Evolutionary conservation across 768 basidiomycete genomes (phyloP).

Genomic region (Neoboletus subvelutipes): DNA sequence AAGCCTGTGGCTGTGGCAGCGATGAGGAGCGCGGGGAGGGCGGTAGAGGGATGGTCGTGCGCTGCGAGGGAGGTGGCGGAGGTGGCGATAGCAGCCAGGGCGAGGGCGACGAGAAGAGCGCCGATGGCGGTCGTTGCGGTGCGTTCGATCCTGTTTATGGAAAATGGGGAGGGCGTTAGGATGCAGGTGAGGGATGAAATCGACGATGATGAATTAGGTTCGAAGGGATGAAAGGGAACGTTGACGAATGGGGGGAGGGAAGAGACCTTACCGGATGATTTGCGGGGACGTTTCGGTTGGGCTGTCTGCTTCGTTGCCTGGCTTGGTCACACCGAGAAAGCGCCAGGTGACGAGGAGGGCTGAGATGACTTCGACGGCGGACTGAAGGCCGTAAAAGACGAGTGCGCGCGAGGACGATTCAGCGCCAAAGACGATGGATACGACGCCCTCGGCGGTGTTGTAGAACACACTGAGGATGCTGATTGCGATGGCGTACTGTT

Average conservation of each 20-base stretch:
- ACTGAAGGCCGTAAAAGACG: slow-evolving; percentile 50
- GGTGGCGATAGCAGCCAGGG: slow-evolving; percentile 36
- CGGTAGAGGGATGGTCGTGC: slow-evolving; percentile 37
- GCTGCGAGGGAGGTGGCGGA: slow-evolving; percentile 35
- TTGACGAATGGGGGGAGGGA: no score
- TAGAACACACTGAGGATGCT: slow-evolving; percentile 42
- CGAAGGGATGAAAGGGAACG: neutral
- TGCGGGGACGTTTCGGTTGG: neutral
- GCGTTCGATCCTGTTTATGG: slow-evolving; percentile 35
- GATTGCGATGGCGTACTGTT: slow-evolving; percentile 41
- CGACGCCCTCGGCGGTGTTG: slow-evolving; percentile 41
- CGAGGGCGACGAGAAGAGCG: slow-evolving; percentile 36
- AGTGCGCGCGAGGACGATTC: slow-evolving; percentile 44
- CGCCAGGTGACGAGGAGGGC: slow-evolving; percentile 46
- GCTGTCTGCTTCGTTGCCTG: slow-evolving; percentile 34
- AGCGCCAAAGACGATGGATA: slow-evolving; percentile 44
- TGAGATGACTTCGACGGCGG: slow-evolving; percentile 46
- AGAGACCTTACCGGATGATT: slow-evolving; percentile 12
- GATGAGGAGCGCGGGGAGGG: slow-evolving; percentile 43
- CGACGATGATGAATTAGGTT: no score
- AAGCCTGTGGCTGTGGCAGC: slow-evolving; percentile 39
- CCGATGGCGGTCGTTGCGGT: slow-evolving; percentile 37
- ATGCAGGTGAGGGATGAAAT: no score
- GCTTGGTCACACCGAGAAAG: slow-evolving; percentile 33
- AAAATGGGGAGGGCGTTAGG: neutral